Base-by-base conservation (phyloP, 257 asterid genomes). In the Przewalskia tangutica region DNA sequence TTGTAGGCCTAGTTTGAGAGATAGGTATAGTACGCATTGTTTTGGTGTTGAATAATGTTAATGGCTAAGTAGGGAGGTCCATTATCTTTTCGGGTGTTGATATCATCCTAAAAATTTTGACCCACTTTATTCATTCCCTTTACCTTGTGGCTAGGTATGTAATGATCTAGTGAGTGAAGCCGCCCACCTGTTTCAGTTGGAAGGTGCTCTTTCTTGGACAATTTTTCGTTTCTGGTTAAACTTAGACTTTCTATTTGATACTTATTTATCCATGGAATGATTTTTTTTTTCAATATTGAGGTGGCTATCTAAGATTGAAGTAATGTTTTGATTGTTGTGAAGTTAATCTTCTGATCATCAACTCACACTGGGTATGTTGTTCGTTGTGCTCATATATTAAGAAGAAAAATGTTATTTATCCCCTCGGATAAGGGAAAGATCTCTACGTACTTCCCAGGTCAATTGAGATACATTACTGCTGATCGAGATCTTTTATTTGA, bases 1-100 rank as follows among this genome's bases (percentile, higher is more conserved):
- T 73, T 73, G 62, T 73, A 48, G 79, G 79, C 79, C 79, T 73
- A 73, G 79, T 50, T 73, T 50, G 79, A 73, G 62, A 73, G 56
- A 48, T 73, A 73, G 79, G 79, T 73, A 46, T 73, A 50, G 62
- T 73, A 50, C 9, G 44, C 44, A 13, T 50, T 23, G 20, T 12
- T 46, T 73, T 73, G 79, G 46, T 50, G 27, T 23, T 48, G 59
- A 73, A 73, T 73, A 73, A 73, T 46, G 59, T 71, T 3, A 48
- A 18, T 27, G 32, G 32, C 32, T 27, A 27, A 27, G 32, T 27
- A 27, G 32, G 32, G 32, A 27, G 32, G 59, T 48, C 20, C 36
- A 71, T 20, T 54, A 46, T 73, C 79, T 73, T 20, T 73, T 14
- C 23, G 44, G 79, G 44, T 50, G 38, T 73, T 73, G 79, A 23